Conservation (phyloP, 2,329 filamentous ascomycete species). For the Penicillium sp. region DNA sequence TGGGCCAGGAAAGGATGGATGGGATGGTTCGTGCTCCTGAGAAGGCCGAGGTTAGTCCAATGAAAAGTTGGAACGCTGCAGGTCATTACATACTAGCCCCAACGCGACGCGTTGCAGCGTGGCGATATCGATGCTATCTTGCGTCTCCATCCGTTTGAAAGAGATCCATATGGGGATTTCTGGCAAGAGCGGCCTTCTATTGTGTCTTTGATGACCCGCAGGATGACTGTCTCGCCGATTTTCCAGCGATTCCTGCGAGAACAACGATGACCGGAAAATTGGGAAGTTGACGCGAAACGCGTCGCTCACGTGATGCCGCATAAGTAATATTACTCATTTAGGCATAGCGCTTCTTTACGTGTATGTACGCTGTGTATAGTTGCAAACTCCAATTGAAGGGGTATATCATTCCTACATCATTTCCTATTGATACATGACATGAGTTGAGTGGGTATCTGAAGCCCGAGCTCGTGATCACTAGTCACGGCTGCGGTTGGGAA, state of each 20-base stretch:
- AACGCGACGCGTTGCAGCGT: conserved; percentile 41
- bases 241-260: neutral
- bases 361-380: neutral
- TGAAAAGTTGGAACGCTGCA: conserved; percentile 26
- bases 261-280: neutral
- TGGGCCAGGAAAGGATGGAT: conserved; percentile 15
- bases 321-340: conserved; percentile 24
- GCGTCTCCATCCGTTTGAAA: conserved; percentile 33
- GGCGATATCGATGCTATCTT: conserved; percentile 40
- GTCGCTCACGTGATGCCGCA: conserved; percentile 25
- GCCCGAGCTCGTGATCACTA: conserved; percentile 27
- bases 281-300: conserved; percentile 28
- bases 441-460: conserved; percentile 20
- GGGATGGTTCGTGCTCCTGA: conserved; percentile 31
- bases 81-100: conserved; percentile 34
- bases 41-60: conserved; percentile 26
- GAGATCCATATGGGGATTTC: neutral
- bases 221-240: neutral
- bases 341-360: conserved; percentile 11
- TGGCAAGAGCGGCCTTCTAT: neutral
- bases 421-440: neutral
- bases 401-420: neutral
- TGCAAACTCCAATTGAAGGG: neutral
- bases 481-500: conserved; percentile 69
- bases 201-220: neutral